These are phyloP conservation scores for Miamiensis avidus DNA, from an alignment of 169 alveolate genomes.

Conservation along the genomic window DNA sequence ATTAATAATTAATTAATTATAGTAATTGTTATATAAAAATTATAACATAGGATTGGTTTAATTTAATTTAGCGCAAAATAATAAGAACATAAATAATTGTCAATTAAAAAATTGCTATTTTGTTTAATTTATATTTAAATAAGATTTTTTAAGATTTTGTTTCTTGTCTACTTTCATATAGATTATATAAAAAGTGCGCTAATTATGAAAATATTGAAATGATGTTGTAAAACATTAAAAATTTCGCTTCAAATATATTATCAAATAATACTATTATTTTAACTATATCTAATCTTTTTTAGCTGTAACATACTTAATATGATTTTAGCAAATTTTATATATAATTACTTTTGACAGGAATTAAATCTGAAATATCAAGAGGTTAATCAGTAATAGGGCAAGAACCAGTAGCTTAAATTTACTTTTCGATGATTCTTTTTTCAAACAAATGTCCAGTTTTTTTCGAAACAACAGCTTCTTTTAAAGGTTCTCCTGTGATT, in stretches of 20 bases:
- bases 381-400: conserved; percentile 68
- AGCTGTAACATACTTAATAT: too few species aligned
- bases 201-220: too few species aligned
- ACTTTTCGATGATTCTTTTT: conserved; percentile 52
- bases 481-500: conserved; percentile 54
- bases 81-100: too few species aligned
- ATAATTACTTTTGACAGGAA: conserved; percentile 28
- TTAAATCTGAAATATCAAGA: conserved; percentile 44
- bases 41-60: too few species aligned
- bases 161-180: neutral
- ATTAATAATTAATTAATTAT: too few species aligned
- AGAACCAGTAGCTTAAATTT: conserved; percentile 54
- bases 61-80: too few species aligned
- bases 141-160: too few species aligned
- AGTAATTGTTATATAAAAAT: too few species aligned
- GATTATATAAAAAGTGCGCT: neutral
- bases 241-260: neutral
- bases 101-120: too few species aligned
- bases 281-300: conserved; percentile 23
- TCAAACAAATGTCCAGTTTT: conserved; percentile 72
- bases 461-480: conserved; percentile 59
- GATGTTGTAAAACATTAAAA: neutral
- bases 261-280: neutral
- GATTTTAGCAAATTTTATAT: neutral
- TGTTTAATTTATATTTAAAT: too few species aligned